A percentile compares a stretch with the other conserved stretches of the same genome.
Evolutionary conservation across 371 early-diverging fungal genomes (phyloP).

Genomic region (Apophysomyces trapeziformis): DNA sequence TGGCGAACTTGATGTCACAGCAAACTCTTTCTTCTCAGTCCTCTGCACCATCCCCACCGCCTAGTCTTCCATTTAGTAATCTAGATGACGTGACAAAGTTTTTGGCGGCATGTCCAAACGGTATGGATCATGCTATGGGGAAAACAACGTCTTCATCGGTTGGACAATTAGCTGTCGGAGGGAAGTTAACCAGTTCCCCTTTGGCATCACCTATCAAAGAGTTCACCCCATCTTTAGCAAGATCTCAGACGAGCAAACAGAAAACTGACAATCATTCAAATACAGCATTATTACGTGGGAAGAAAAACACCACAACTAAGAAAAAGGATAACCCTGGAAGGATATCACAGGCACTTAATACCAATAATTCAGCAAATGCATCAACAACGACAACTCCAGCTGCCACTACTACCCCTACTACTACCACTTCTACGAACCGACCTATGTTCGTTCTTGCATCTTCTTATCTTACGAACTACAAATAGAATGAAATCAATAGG

Average conservation of each 20-base stretch:
- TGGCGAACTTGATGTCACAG: conserved; percentile 14
- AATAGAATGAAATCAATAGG: conserved; percentile 3
- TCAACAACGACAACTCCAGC: conserved; percentile 9
- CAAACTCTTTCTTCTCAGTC: conserved; percentile 19
- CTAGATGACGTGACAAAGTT: conserved; percentile 28
- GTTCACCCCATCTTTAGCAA: neutral
- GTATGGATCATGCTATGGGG: conserved; percentile 3
- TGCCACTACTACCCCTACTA: conserved; percentile 5
- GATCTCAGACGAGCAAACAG: neutral
- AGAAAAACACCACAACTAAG: neutral
- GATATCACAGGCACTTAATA: neutral
- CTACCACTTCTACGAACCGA: conserved; percentile 14
- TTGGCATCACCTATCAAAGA: conserved; percentile 10
- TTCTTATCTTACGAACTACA: conserved; percentile 26
- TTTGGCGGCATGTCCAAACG: conserved; percentile 17
- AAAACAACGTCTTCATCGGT: neutral
- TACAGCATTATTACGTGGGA: neutral
- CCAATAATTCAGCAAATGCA: neutral
- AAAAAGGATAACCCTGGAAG: neutral
- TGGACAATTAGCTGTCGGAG: neutral
- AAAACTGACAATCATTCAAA: neutral
- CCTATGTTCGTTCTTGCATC: conserved; percentile 33
- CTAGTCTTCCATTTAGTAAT: conserved; percentile 22
- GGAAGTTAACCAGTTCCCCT: conserved; percentile 8
- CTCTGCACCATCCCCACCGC: neutral